These are phyloP conservation scores for Emergomyces africanus DNA, from an alignment of 2,329 filamentous ascomycete species.

Conservation along the genomic window DNA sequence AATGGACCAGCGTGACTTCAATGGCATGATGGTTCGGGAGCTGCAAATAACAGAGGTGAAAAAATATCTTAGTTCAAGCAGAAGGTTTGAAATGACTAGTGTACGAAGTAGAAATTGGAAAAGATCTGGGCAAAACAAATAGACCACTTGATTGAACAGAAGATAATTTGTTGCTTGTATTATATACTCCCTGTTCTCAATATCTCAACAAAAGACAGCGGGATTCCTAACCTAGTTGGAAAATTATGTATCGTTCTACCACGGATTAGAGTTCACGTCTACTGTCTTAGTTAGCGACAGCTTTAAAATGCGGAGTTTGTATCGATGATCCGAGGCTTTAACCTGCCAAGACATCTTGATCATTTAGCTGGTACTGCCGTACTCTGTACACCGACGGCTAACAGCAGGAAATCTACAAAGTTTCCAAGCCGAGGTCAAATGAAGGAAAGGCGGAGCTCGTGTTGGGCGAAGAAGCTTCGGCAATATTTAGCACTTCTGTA, in stretches of 20 bases:
- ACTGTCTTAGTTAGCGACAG: no score
- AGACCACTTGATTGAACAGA: not conserved
- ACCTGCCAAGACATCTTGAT: no score
- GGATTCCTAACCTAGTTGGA: not conserved
- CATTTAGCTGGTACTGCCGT: no score
- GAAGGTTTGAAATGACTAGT: not conserved
- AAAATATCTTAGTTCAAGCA: not conserved
- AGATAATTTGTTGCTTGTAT: not conserved
- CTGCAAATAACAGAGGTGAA: not conserved
- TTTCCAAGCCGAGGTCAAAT: no score
- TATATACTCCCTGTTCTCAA: not conserved
- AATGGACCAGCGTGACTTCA: slow-evolving; percentile 38
- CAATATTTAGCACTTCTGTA: no score
- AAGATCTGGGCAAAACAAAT: not conserved
- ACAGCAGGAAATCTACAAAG: no score
- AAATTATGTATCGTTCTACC: not conserved
- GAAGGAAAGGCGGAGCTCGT: no score
- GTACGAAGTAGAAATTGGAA: not conserved
- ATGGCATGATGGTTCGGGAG: slow-evolving; percentile 32
- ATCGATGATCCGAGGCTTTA: no score
- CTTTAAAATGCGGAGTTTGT: no score
- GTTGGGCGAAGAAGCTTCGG: no score
- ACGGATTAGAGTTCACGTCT: no score
- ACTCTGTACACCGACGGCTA: no score
- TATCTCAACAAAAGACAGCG: not conserved